A percentile compares a stretch with the other conserved stretches of the same genome.
Conservation (phyloP, 805 yeast species). For the Candida pseudoglaebosa region DNA sequence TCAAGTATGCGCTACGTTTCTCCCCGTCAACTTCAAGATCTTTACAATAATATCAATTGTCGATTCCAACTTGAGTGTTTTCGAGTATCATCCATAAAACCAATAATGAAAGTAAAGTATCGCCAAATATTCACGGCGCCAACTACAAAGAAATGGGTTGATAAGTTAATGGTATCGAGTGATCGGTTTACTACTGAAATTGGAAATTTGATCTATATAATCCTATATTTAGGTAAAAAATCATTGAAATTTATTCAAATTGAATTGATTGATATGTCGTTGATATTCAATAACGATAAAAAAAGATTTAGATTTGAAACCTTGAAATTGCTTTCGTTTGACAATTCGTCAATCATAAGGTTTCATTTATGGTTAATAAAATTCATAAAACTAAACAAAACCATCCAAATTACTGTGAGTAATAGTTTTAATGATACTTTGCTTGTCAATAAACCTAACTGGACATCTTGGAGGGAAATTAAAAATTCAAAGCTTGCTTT, state of each 20-base stretch:
- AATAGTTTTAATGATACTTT: conserved; percentile 5
- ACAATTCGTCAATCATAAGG: conserved; percentile 16
- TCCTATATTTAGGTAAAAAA: not conserved
- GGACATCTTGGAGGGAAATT: conserved; percentile 10
- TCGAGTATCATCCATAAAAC: not conserved
- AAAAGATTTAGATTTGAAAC: conserved; percentile 10
- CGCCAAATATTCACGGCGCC: not conserved
- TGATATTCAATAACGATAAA: conserved; percentile 9
- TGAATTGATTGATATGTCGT: conserved; percentile 12
- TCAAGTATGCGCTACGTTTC: not conserved
- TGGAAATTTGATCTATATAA: not conserved
- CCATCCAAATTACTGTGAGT: not conserved
- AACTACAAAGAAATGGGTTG: not conserved
- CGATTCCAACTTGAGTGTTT: not conserved
- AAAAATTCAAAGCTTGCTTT: conserved; percentile 3
- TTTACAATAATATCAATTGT: not conserved
- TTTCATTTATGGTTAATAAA: conserved; percentile 14
- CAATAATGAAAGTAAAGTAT: not conserved
- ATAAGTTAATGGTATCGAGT: not conserved
- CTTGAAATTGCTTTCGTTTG: conserved; percentile 19
- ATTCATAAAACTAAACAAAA: conserved; percentile 10
- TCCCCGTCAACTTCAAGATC: not conserved
- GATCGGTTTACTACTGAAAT: not conserved
- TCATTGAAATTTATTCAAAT: conserved; percentile 4
- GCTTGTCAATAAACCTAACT: conserved; percentile 1